A percentile compares a stretch with the other conserved stretches of the same genome.
These are phyloP conservation scores for Uronychia setigera DNA, from an alignment of 73 alveolate species.

Conservation along the genomic window DNA sequence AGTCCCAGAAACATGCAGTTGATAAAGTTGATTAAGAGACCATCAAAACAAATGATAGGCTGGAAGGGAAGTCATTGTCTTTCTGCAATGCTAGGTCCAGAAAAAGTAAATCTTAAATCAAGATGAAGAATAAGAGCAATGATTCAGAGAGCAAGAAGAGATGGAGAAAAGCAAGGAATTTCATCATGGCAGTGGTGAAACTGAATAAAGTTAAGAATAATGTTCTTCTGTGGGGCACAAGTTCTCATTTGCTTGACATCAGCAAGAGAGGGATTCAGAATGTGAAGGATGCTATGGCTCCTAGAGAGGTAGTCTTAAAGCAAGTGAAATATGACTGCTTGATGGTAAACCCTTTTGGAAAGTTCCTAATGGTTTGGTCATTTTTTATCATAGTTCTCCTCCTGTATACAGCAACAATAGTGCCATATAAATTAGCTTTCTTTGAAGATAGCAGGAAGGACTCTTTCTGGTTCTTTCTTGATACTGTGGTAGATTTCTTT, in stretches of 20 bases:
- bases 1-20: too few relatives aligned
- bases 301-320: neutral
- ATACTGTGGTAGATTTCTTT: constrained; percentile 31
- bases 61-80: too few relatives aligned
- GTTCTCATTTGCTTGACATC: constrained; percentile 35
- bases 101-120: too few relatives aligned
- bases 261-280: constrained; percentile 31
- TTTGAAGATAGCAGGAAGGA: constrained; percentile 12
- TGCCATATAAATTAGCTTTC: constrained; percentile 61
- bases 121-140: too few relatives aligned
- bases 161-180: constrained; percentile 44
- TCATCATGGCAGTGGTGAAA: constrained; percentile 17
- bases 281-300: constrained; percentile 48
- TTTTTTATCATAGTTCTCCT: constrained; percentile 36
- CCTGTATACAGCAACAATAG: constrained; percentile 57
- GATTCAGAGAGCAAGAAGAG: too few relatives aligned
- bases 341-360: constrained; percentile 33
- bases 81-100: too few relatives aligned
- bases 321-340: constrained; percentile 6
- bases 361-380: constrained; percentile 41
- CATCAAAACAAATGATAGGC: too few relatives aligned
- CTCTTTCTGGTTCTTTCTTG: constrained; percentile 24
- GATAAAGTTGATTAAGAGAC: too few relatives aligned
- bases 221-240: constrained; percentile 46
- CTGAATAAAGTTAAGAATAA: constrained; percentile 21